phyloP scores from a whole-genome alignment of 176 grass and related monocot species.

The Cocos nucifera region DNA sequence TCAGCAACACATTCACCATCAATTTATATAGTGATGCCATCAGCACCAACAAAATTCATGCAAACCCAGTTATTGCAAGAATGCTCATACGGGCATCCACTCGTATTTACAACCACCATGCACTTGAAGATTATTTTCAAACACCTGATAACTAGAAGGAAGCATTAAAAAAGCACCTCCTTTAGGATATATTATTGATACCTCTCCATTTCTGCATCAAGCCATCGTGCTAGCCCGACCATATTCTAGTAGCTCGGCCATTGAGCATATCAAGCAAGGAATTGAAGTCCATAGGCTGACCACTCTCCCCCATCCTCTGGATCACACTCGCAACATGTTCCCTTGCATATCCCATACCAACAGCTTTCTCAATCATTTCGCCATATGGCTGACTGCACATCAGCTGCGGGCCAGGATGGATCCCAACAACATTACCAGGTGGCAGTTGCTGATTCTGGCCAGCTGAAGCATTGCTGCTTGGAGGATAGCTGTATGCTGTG shows the following conservation, averaged over 20 bases:
- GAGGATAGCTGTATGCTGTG: slow-evolving; percentile 27
- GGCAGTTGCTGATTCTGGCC: slow-evolving; percentile 11
- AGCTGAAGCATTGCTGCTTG: slow-evolving; percentile 35
- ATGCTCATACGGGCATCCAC: background rate
- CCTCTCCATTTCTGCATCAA: background rate
- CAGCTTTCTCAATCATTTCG: slow-evolving; percentile 64
- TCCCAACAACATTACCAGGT: slow-evolving; percentile 34
- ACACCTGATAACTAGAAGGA: background rate
- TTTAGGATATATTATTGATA: too few species aligned
- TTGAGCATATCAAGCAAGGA: slow-evolving; percentile 55
- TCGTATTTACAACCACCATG: background rate
- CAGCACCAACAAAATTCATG: too few species aligned
- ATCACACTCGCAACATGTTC: slow-evolving; percentile 44
- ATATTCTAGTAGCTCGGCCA: slow-evolving; percentile 32
- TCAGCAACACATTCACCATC: too few species aligned
- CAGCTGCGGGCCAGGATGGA: slow-evolving; percentile 32
- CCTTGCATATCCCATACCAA: slow-evolving; percentile 63
- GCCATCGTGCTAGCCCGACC: slow-evolving; percentile 32
- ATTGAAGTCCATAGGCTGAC: slow-evolving; percentile 67
- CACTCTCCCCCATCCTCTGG: slow-evolving; percentile 32
- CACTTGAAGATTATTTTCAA: background rate
- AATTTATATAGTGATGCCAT: too few species aligned
- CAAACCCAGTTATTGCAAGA: background rate
- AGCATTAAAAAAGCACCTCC: too few species aligned
- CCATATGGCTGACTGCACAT: slow-evolving; percentile 43